Evolutionary conservation across 345 rosid genomes (phyloP).

Genomic region (Salix koriyanagi): DNA sequence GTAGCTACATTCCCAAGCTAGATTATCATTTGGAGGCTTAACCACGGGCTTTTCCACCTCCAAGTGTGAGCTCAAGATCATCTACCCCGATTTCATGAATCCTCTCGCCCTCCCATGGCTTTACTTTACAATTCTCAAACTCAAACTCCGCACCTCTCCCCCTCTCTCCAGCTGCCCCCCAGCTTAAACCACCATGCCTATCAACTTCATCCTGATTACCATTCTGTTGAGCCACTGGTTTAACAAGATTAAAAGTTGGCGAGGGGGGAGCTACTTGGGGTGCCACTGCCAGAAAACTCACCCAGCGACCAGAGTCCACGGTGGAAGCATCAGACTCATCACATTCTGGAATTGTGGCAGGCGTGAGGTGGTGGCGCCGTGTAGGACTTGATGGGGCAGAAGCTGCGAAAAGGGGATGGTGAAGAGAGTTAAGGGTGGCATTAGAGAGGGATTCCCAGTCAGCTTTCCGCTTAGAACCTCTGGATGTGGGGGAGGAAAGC

Average conservation of each 20-base stretch:
- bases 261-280: conserved; percentile 30
- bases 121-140: conserved; percentile 70
- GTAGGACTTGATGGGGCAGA: conserved; percentile 30
- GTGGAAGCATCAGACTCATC: conserved; percentile 34
- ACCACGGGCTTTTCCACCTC: conserved; percentile 56
- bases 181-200: conserved; percentile 29
- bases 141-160: conserved; percentile 70
- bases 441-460: conserved; percentile 59
- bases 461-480: conserved; percentile 38
- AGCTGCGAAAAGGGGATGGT: conserved; percentile 16
- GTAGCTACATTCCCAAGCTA: not conserved
- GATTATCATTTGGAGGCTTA: conserved; percentile 14
- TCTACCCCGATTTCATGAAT: conserved; percentile 95
- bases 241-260: conserved; percentile 47
- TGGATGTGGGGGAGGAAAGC: conserved; percentile 25
- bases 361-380: conserved; percentile 14
- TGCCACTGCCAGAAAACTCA: conserved; percentile 20
- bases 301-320: conserved; percentile 32
- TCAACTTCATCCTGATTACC: conserved; percentile 32
- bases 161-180: conserved; percentile 48
- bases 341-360: conserved; percentile 31
- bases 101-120: conserved; percentile 99
- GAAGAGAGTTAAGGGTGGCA: conserved; percentile 31
- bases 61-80: conserved; percentile 96
- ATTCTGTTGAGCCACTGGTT: conserved; percentile 38